A percentile compares a stretch with the other conserved stretches of the same genome.
These are phyloP conservation scores for Solanum arcanum DNA, from an alignment of 257 asterid species.

Conservation along the genomic window DNA sequence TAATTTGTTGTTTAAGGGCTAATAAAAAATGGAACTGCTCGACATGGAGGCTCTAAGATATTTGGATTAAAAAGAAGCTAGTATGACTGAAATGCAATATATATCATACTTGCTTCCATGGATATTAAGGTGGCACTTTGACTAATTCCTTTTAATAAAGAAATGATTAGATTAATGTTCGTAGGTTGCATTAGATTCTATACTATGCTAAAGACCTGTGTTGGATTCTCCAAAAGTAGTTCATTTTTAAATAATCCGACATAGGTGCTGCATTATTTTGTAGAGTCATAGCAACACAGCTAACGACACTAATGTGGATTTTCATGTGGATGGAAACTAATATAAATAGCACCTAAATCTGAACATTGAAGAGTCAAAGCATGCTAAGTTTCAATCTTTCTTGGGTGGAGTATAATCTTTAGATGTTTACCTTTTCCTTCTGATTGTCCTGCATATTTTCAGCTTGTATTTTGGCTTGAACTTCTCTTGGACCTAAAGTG, in stretches of 20 bases:
- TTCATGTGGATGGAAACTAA: background rate
- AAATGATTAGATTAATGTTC: background rate
- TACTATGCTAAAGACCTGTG: background rate
- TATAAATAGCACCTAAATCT: background rate
- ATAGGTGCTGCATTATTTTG: background rate
- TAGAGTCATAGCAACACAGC: background rate
- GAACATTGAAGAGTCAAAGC: background rate
- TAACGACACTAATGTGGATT: background rate
- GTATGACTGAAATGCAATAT: background rate
- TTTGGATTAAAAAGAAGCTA: background rate
- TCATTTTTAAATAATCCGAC: background rate
- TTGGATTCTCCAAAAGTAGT: background rate
- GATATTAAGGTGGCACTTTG: background rate
- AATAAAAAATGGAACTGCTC: background rate
- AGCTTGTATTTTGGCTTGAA: background rate
- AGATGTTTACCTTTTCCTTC: background rate
- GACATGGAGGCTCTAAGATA: background rate
- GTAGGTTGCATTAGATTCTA: background rate
- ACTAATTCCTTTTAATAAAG: background rate
- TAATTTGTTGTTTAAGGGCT: background rate
- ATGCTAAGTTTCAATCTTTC: background rate
- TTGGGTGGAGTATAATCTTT: background rate
- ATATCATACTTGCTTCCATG: background rate
- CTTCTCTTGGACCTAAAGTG: background rate
- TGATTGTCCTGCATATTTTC: background rate